Percentiles rank a stretch among this genome's conserved stretches.
phyloP scores from a whole-genome alignment of 2,329 filamentous ascomycete genomes.

The Dryadomyces sulphureus region DNA sequence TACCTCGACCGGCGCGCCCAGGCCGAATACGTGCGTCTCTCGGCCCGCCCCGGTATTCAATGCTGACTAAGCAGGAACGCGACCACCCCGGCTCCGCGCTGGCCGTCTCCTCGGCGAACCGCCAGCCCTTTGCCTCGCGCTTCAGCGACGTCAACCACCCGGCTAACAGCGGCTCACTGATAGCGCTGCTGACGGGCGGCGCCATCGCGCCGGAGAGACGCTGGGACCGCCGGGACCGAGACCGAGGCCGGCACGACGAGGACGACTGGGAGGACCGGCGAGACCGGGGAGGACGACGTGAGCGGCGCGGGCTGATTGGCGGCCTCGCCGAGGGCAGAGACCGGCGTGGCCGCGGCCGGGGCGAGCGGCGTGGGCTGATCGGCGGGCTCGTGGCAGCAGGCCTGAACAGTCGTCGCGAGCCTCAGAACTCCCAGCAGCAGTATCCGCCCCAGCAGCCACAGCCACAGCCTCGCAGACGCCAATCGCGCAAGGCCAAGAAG shows the following conservation, averaged over 20 bases:
- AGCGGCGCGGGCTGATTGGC: too few relatives aligned
- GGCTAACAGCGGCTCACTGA: constrained; percentile 30
- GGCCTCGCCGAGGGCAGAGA: too few relatives aligned
- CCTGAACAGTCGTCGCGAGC: too few relatives aligned
- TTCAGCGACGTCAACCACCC: constrained; percentile 37
- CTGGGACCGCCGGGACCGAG: constrained; percentile 3
- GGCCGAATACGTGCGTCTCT: constrained; percentile 24
- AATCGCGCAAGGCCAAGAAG: constrained; percentile 14
- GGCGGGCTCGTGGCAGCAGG: too few relatives aligned
- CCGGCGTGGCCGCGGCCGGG: too few relatives aligned
- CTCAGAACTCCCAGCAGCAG: too few relatives aligned
- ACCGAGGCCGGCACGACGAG: background rate
- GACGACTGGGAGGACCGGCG: background rate
- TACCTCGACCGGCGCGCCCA: constrained; percentile 35
- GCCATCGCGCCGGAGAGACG: constrained; percentile 16
- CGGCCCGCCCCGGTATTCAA: background rate
- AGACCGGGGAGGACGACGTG: background rate
- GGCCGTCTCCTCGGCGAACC: constrained; percentile 15
- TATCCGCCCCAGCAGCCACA: too few relatives aligned
- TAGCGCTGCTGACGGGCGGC: constrained; percentile 31
- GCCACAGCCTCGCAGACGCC: too few relatives aligned
- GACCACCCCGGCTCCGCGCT: constrained; percentile 26
- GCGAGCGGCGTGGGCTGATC: too few relatives aligned
- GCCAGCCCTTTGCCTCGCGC: constrained; percentile 25
- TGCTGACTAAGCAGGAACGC: background rate